A percentile compares a stretch with the other conserved stretches of the same genome.
phyloP scores from a whole-genome alignment of 2,329 filamentous ascomycete genomes.

The Sporothrix sp. region DNA sequence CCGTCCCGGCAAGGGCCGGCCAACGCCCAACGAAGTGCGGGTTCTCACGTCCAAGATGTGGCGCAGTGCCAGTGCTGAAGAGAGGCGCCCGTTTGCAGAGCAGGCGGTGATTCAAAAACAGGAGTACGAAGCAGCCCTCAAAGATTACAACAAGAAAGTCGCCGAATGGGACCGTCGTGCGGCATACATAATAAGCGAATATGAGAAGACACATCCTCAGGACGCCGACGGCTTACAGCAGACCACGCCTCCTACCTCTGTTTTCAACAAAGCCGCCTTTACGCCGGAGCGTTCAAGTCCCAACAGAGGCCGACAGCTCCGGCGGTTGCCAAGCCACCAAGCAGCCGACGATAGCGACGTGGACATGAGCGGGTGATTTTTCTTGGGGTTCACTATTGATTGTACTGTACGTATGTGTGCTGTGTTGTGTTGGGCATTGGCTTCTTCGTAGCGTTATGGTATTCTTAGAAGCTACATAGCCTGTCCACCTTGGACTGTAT shows the following conservation, averaged over 20 bases:
- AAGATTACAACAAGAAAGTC: slow-evolving; percentile 49
- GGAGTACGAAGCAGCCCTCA: slow-evolving; percentile 47
- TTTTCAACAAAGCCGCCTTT: slow-evolving; percentile 20
- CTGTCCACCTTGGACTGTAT: too few species aligned
- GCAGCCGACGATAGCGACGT: slow-evolving; percentile 29
- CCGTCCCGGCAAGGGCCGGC: slow-evolving; percentile 52
- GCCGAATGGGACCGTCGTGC: slow-evolving; percentile 62
- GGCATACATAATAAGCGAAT: slow-evolving; percentile 25
- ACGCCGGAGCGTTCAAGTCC: slow-evolving; percentile 22
- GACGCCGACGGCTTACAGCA: slow-evolving; percentile 17
- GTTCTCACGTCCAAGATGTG: slow-evolving; percentile 83
- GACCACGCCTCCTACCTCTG: neutral
- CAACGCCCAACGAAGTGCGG: slow-evolving; percentile 71
- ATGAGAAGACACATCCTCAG: slow-evolving; percentile 43
- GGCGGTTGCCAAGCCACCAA: slow-evolving; percentile 26
- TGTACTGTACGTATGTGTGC: neutral
- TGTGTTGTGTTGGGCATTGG: neutral
- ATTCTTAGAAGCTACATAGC: too few species aligned
- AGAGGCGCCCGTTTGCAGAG: slow-evolving; percentile 68
- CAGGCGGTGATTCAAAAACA: slow-evolving; percentile 62
- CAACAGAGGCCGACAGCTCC: slow-evolving; percentile 1
- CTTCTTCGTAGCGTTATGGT: too few species aligned
- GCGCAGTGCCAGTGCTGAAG: slow-evolving; percentile 63
- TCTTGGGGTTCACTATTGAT: neutral
- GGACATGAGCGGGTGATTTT: slow-evolving; percentile 20